Conservation (phyloP, 495 filamentous ascomycete species). For the Penicillium lividum region DNA sequence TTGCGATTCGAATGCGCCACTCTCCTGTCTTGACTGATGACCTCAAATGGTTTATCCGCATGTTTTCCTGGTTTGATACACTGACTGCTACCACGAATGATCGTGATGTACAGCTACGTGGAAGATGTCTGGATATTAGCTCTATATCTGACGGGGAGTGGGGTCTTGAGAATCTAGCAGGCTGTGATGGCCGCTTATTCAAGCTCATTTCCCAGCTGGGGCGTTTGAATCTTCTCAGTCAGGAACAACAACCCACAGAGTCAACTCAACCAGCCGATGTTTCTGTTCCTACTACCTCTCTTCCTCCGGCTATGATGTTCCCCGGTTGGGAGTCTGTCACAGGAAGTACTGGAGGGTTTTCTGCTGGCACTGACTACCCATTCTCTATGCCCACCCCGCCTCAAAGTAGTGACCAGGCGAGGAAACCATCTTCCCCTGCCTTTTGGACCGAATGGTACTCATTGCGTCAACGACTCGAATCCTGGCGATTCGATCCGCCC, state of each 20-base stretch:
- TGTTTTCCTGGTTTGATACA: conserved; percentile 96
- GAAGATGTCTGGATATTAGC: conserved; percentile 65
- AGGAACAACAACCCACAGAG: conserved; percentile 58
- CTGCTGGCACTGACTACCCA: conserved; percentile 20
- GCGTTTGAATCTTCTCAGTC: conserved; percentile 84
- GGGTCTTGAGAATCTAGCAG: conserved; percentile 81
- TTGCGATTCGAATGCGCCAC: conserved; percentile 68
- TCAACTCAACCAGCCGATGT: conserved; percentile 29
- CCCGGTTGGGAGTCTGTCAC: conserved; percentile 25
- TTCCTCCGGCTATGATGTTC: conserved; percentile 43
- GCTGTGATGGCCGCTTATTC: conserved; percentile 82
- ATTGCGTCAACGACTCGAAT: conserved; percentile 71
- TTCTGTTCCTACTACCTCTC: conserved; percentile 32
- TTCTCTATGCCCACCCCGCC: conserved; percentile 35
- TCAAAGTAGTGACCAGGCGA: conserved; percentile 24
- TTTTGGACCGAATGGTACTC: conserved; percentile 91
- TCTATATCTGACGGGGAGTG: conserved; percentile 69
- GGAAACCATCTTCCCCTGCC: conserved; percentile 39
- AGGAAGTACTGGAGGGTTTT: conserved; percentile 7
- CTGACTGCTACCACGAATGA: conserved; percentile 91
- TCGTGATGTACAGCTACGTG: conserved; percentile 83
- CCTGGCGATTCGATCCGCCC: conserved; percentile 72
- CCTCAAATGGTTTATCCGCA: conserved; percentile 89
- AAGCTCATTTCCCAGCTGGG: conserved; percentile 76
- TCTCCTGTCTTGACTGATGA: conserved; percentile 63